phyloP scores from a whole-genome alignment of 345 rosid species.

The Gossypium turneri region DNA sequence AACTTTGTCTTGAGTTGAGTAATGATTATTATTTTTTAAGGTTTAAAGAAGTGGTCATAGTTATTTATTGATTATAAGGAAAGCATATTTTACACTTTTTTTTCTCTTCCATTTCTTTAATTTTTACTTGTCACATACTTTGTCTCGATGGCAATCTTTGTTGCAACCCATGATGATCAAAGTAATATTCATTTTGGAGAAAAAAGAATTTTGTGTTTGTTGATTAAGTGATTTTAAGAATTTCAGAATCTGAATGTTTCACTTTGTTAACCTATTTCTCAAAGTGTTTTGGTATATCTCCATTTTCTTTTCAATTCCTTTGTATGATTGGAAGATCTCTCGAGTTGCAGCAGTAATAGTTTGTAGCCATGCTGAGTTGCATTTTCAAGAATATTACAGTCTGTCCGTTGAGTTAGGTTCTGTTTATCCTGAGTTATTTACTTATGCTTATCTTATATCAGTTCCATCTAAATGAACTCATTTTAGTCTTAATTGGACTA shows the following conservation, averaged over 20 bases:
- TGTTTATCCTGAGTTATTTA: conserved; percentile 4
- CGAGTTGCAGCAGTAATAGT: not conserved
- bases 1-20: too few species aligned
- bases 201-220: not conserved
- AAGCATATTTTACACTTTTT: not conserved
- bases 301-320: not conserved
- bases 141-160: not conserved
- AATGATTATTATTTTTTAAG: too few species aligned
- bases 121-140: not conserved
- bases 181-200: not conserved
- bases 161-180: not conserved
- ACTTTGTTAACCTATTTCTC: not conserved
- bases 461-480: not conserved
- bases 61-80: not conserved
- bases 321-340: not conserved
- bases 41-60: not conserved
- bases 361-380: not conserved
- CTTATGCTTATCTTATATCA: not conserved
- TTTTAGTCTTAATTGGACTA: conserved; percentile 10
- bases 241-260: not conserved
- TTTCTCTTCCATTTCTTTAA: not conserved
- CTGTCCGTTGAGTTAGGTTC: not conserved
- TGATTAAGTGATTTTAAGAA: not conserved
- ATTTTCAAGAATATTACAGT: not conserved
- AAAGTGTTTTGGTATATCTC: not conserved